Evolutionary conservation across 2,329 filamentous ascomycete species (phyloP).

Genomic region (Verticillium zaregamsianum): DNA sequence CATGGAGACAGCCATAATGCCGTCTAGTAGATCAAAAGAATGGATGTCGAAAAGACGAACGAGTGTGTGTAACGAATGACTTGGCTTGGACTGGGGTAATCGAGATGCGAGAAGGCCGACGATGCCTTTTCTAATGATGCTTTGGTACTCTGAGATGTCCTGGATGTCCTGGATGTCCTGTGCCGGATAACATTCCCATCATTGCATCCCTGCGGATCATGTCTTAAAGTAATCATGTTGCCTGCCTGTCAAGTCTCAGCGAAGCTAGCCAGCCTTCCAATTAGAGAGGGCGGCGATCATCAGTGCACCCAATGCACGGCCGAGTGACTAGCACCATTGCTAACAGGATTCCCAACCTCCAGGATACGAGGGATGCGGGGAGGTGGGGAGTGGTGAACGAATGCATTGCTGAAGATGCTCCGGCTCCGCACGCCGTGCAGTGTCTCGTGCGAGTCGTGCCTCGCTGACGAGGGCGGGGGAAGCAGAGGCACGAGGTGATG

Average conservation of each 20-base stretch:
- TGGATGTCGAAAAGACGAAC: not conserved
- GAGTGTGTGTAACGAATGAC: not conserved
- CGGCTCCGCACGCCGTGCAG: not conserved
- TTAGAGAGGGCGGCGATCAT: not conserved
- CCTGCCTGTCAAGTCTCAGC: not conserved
- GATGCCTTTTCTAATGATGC: not conserved
- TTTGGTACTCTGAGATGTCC: not conserved
- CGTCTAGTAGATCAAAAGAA: not conserved
- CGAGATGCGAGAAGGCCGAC: not conserved
- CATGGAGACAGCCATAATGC: not conserved
- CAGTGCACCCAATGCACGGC: not conserved
- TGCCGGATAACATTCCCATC: not conserved
- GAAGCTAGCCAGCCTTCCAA: not conserved
- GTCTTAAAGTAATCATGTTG: not conserved
- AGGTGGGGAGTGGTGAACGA: not conserved
- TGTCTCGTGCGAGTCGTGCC: not conserved
- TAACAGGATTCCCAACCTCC: not conserved
- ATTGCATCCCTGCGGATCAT: not conserved
- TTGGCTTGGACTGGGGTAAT: not conserved
- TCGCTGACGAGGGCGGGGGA: not conserved
- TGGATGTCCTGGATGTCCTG: not conserved
- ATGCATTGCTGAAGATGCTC: not conserved
- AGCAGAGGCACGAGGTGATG: not conserved
- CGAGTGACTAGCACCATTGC: not conserved
- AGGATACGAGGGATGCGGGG: not conserved